phyloP scores from a whole-genome alignment of 2,329 filamentous ascomycete genomes.

The Nemania diffusa region DNA sequence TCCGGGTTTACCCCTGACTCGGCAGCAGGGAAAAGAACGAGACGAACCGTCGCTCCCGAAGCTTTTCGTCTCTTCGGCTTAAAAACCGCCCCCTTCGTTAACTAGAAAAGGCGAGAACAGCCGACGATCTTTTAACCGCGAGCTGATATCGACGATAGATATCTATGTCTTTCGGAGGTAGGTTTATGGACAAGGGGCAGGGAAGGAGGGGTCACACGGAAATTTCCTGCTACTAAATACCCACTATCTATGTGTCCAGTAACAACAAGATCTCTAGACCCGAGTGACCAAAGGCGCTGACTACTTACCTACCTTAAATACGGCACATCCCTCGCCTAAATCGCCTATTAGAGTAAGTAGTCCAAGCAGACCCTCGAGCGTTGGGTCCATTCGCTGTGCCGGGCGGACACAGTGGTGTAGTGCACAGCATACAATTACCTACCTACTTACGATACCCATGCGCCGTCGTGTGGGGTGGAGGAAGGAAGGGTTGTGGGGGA shows the following conservation, averaged over 20 bases:
- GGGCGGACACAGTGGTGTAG: neutral
- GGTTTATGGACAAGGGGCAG: neutral
- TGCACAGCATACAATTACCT: neutral
- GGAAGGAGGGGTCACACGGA: no score
- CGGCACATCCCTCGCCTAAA: constrained; percentile 5
- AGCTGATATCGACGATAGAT: neutral
- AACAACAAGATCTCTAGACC: neutral
- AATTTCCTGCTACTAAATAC: neutral
- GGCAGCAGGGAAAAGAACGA: neutral
- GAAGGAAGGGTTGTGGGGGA: neutral
- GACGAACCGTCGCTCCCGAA: constrained; percentile 22
- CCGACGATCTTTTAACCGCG: neutral
- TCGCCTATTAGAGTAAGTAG: constrained; percentile 18
- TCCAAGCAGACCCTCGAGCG: constrained; percentile 6
- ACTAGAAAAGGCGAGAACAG: constrained; percentile 6
- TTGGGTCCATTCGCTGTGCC: neutral
- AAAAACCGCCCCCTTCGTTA: neutral
- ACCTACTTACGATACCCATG: neutral
- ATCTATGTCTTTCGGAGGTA: neutral
- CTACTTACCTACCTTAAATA: neutral
- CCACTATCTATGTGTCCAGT: neutral
- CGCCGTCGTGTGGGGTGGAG: neutral
- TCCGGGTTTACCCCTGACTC: constrained; percentile 16
- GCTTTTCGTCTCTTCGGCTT: constrained; percentile 16
- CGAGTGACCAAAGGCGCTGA: neutral